Evolutionary conservation across 2,329 filamentous ascomycete genomes (phyloP).

Genomic region (Chrysoporthe austroafricana): DNA sequence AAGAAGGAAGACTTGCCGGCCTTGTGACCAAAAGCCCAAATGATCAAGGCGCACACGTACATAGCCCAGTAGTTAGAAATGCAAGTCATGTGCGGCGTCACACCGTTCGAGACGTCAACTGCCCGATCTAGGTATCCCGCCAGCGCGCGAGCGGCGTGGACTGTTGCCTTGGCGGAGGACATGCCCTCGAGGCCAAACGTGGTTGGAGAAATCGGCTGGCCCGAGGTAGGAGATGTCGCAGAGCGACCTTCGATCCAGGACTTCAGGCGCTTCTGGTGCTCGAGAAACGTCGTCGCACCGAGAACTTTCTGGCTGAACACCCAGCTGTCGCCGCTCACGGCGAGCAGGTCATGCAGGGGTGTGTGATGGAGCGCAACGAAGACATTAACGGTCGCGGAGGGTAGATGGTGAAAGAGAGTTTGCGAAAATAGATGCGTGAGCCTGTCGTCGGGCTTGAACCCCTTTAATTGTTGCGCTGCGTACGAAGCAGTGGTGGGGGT

Average conservation of each 20-base stretch:
- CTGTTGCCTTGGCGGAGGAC: constrained; percentile 48
- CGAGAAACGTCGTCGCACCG: constrained; percentile 46
- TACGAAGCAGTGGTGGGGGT: constrained; percentile 28
- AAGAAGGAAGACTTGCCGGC: constrained; percentile 22
- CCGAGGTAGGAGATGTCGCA: constrained; percentile 14
- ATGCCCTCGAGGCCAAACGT: constrained; percentile 35
- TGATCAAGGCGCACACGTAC: constrained; percentile 62
- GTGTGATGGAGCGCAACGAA: constrained; percentile 63
- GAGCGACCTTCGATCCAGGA: constrained; percentile 42
- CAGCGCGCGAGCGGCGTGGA: constrained; percentile 57
- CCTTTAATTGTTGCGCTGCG: constrained; percentile 29
- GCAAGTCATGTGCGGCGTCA: constrained; percentile 38
- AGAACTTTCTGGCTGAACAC: constrained; percentile 59
- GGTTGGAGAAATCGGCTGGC: constrained; percentile 11
- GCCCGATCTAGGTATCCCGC: constrained; percentile 46
- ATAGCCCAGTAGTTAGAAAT: constrained; percentile 59
- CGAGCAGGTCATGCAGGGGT: constrained; percentile 60
- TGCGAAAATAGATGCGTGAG: constrained; percentile 46
- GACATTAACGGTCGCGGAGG: constrained; percentile 51
- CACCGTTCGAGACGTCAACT: constrained; percentile 15
- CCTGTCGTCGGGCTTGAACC: constrained; percentile 32
- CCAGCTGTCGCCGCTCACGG: constrained; percentile 63
- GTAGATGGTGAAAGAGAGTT: not conserved
- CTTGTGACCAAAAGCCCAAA: constrained; percentile 58
- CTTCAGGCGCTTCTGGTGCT: constrained; percentile 51